These are phyloP conservation scores for Phlebiopsis flavidoalba DNA, from an alignment of 768 basidiomycete genomes.

Conservation along the genomic window DNA sequence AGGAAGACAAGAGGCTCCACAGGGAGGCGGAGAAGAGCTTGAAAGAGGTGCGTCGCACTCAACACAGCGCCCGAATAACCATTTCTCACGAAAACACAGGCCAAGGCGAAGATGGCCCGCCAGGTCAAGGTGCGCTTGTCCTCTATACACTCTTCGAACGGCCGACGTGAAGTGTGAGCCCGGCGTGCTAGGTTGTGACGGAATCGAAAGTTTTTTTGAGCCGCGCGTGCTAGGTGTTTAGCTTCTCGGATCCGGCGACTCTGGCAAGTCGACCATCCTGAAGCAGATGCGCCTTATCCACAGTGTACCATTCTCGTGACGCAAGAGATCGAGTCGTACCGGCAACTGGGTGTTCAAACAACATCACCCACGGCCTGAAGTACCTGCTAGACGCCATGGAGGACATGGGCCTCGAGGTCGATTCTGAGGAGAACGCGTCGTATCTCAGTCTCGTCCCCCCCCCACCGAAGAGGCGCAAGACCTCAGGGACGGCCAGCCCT, in stretches of 20 bases:
- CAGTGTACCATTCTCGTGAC: constrained; percentile 70
- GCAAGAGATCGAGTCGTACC: constrained; percentile 82
- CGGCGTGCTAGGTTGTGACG: constrained; percentile 56
- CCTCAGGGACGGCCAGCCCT: constrained; percentile 75
- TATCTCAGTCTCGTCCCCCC: constrained; percentile 62
- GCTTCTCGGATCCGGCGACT: constrained; percentile 89
- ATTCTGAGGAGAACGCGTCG: constrained; percentile 46
- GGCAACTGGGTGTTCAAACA: constrained; percentile 92
- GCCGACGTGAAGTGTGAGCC: constrained; percentile 67
- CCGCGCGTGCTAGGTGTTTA: constrained; percentile 56
- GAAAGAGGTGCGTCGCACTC: constrained; percentile 51
- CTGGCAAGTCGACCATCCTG: constrained; percentile 88
- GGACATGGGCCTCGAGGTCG: constrained; percentile 76
- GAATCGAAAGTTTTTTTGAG: too few relatives aligned
- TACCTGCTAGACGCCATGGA: constrained; percentile 85
- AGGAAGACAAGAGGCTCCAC: constrained; percentile 63
- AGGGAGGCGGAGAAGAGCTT: constrained; percentile 73
- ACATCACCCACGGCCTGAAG: constrained; percentile 81
- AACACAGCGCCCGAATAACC: constrained; percentile 7
- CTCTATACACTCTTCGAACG: constrained; percentile 30
- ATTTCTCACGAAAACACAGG: constrained; percentile 35
- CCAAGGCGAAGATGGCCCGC: constrained; percentile 61
- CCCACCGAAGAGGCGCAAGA: constrained; percentile 64
- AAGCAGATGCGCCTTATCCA: constrained; percentile 99
- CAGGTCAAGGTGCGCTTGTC: constrained; percentile 67